Conservation (phyloP, 768 basidiomycete species). For the Tricholoma hemisulphureum region DNA sequence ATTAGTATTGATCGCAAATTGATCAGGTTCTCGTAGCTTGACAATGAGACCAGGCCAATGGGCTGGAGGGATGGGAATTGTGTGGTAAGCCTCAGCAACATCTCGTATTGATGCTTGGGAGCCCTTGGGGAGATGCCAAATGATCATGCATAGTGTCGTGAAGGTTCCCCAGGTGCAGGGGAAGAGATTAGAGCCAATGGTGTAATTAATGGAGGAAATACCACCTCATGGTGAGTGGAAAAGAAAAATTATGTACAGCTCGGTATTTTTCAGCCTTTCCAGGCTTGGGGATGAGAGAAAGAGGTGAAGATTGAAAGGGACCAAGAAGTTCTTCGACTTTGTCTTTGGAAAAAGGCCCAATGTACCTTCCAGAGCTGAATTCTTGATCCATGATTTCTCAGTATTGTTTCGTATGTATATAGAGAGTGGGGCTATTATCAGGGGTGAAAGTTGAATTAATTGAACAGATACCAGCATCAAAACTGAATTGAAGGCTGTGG, state of each 20-base stretch:
- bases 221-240: conserved; percentile 1
- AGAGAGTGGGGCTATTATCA: conserved; percentile 26
- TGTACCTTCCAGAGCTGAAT: conserved; percentile 8
- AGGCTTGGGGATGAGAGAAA: conserved; percentile 7
- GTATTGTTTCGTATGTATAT: conserved; percentile 6
- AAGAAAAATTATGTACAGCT: conserved; percentile 28
- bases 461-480: too few species aligned
- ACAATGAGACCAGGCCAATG: conserved; percentile 39
- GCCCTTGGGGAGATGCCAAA: conserved; percentile 34
- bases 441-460: conserved; percentile 23
- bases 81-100: conserved; percentile 38
- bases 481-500: too few species aligned
- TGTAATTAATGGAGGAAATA: conserved; percentile 30
- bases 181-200: conserved; percentile 30
- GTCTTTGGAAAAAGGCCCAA: conserved; percentile 15
- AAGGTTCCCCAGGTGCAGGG: conserved; percentile 47
- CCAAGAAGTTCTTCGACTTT: conserved; percentile 25
- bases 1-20: conserved; percentile 11
- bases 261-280: conserved; percentile 17
- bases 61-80: conserved; percentile 20
- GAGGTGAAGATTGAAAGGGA: conserved; percentile 2
- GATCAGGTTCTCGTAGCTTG: conserved; percentile 2
- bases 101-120: conserved; percentile 37
- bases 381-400: not conserved
- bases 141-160: conserved; percentile 23